Percentiles rank a stretch among this genome's conserved stretches.
Evolutionary conservation across 2,329 filamentous ascomycete genomes (phyloP).

Genomic region (Colletotrichum sp.): DNA sequence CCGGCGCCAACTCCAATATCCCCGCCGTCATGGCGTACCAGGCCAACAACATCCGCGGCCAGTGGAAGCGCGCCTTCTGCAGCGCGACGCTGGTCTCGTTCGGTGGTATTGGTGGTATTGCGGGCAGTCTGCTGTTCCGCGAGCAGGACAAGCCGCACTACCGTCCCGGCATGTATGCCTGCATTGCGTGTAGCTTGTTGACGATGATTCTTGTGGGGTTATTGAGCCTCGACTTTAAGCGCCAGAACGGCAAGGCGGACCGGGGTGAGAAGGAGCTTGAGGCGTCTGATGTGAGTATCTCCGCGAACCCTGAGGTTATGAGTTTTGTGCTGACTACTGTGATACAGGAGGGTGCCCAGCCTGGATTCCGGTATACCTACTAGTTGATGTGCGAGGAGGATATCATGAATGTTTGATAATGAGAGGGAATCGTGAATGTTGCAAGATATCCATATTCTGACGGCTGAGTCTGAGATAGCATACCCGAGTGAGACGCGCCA

Average conservation of each 20-base stretch:
- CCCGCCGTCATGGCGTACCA: conserved; percentile 80
- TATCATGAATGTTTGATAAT: background rate
- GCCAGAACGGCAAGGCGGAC: conserved; percentile 56
- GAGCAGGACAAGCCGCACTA: conserved; percentile 58
- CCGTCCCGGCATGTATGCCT: conserved; percentile 59
- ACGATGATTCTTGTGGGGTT: conserved; percentile 49
- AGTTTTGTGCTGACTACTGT: background rate
- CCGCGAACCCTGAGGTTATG: background rate
- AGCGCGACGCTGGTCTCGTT: conserved; percentile 78
- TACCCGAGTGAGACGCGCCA: background rate
- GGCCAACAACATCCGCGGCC: conserved; percentile 85
- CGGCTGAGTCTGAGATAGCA: background rate
- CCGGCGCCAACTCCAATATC: conserved; percentile 79
- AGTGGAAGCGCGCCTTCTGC: conserved; percentile 86
- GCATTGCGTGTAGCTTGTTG: conserved; percentile 54
- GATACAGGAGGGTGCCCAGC: conserved; percentile 20
- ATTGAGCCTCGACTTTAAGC: conserved; percentile 44
- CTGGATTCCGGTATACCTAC: conserved; percentile 40
- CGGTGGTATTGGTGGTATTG: conserved; percentile 80
- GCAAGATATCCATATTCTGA: background rate
- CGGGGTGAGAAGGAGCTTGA: conserved; percentile 58
- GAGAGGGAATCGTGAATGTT: background rate
- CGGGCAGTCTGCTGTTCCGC: conserved; percentile 75
- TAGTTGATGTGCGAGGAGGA: conserved; percentile 7
- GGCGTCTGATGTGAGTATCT: conserved; percentile 49